phyloP scores from a whole-genome alignment of 495 filamentous ascomycete species.

The Penicillium subrubescens region DNA sequence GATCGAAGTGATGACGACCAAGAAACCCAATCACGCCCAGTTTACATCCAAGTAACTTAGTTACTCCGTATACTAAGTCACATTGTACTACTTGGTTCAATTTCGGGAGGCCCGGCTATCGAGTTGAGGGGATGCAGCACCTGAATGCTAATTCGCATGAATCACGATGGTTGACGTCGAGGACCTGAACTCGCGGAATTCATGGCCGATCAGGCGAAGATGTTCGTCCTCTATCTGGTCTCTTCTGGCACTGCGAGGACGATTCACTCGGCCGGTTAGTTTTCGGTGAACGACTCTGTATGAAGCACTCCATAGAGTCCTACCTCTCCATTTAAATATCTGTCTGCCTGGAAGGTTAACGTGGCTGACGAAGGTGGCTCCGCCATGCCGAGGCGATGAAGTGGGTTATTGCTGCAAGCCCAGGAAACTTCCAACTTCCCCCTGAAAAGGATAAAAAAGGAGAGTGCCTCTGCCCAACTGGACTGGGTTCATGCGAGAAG shows the following conservation, averaged over 20 bases:
- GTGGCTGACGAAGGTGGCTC: slow-evolving; percentile 27
- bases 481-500: neutral
- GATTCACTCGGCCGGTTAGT: slow-evolving; percentile 2
- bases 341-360: slow-evolving; percentile 18
- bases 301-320: neutral
- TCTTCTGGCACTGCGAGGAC: neutral
- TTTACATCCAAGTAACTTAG: no score
- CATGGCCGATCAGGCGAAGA: slow-evolving; percentile 2
- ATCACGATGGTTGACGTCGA: slow-evolving; percentile 27
- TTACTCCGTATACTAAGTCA: no score
- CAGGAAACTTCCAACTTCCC: neutral
- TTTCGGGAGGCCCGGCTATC: slow-evolving; percentile 19
- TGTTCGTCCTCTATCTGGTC: neutral
- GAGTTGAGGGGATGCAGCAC: slow-evolving; percentile 8
- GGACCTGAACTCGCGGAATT: slow-evolving; percentile 18
- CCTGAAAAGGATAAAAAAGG: no score
- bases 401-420: neutral
- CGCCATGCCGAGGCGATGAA: slow-evolving; percentile 3
- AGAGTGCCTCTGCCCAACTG: neutral
- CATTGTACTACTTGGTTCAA: neutral
- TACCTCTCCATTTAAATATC: slow-evolving; percentile 1
- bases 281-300: neutral
- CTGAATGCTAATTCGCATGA: slow-evolving; percentile 14
- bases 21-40: neutral
- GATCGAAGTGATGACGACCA: slow-evolving; percentile 23